These are phyloP conservation scores for Garcia nutans DNA, from an alignment of 345 rosid species.

Conservation along the genomic window DNA sequence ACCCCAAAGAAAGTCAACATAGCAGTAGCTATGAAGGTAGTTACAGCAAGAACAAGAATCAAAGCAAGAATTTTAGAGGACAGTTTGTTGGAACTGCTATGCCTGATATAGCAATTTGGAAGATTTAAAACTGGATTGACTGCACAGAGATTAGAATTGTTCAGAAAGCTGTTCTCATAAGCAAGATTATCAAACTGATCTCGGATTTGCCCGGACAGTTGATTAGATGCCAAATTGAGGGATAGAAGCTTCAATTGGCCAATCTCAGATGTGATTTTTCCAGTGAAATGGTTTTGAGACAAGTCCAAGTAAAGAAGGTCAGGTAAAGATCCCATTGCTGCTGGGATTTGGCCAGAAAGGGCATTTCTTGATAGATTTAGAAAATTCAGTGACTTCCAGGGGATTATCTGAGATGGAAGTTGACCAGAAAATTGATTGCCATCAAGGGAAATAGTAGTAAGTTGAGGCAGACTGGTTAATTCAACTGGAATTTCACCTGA, in stretches of 20 bases:
- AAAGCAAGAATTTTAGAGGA: constrained; percentile 48
- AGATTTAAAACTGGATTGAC: constrained; percentile 44
- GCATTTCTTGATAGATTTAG: constrained; percentile 59
- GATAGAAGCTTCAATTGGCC: constrained; percentile 42
- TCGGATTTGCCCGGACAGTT: constrained; percentile 64
- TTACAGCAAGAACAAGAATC: constrained; percentile 40
- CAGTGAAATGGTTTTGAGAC: constrained; percentile 66
- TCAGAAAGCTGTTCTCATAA: constrained; percentile 63
- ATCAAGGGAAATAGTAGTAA: constrained; percentile 48
- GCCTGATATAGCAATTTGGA: constrained; percentile 46
- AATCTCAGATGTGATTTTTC: constrained; percentile 60
- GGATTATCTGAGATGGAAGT: constrained; percentile 54
- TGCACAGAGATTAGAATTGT: constrained; percentile 66
- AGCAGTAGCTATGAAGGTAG: constrained; percentile 32
- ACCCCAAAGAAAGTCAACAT: constrained; percentile 40
- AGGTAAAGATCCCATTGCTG: constrained; percentile 57
- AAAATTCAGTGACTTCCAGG: constrained; percentile 56
- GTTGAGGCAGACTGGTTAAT: constrained; percentile 51
- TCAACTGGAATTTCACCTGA: constrained; percentile 62
- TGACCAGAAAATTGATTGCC: constrained; percentile 62
- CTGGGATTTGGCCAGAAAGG: constrained; percentile 70
- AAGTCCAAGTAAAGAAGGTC: constrained; percentile 51
- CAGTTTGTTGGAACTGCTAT: constrained; percentile 29
- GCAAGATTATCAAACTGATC: constrained; percentile 53
- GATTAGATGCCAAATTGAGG: constrained; percentile 70